Conservation (phyloP, 2,329 filamentous ascomycete species). For the Trichophyton simii region DNA sequence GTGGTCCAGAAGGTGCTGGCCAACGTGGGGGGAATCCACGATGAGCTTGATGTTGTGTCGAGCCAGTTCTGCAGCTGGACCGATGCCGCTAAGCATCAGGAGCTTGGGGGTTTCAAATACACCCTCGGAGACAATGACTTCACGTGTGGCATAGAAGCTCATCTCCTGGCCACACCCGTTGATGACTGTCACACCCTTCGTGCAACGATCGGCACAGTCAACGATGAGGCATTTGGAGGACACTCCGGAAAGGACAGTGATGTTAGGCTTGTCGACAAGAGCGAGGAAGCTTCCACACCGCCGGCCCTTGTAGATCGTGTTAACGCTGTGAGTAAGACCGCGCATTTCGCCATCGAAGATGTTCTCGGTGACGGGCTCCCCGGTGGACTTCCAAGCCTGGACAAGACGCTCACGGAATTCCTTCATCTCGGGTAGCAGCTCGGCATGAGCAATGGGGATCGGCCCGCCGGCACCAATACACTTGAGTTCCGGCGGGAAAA, state of each 20-base stretch:
- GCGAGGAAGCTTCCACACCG: constrained; percentile 40
- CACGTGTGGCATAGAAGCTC: constrained; percentile 33
- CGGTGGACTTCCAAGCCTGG: constrained; percentile 41
- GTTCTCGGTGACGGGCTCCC: constrained; percentile 20
- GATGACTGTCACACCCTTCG: constrained; percentile 39
- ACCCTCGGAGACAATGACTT: constrained; percentile 39
- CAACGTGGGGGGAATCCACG: constrained; percentile 21
- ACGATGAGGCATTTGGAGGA: constrained; percentile 45
- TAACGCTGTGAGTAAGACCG: constrained; percentile 42
- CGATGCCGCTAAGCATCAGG: constrained; percentile 36
- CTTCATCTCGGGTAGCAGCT: constrained; percentile 40
- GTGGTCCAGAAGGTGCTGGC: constrained; percentile 26
- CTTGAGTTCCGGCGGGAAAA: constrained; percentile 35
- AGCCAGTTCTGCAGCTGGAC: constrained; percentile 31
- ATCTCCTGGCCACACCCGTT: constrained; percentile 8
- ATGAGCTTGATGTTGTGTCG: constrained; percentile 23
- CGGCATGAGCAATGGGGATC: constrained; percentile 43
- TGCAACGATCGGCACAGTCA: constrained; percentile 32
- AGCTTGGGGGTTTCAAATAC: constrained; percentile 42
- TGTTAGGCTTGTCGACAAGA: constrained; percentile 42
- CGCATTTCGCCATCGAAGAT: constrained; percentile 43
- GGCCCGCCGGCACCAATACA: constrained; percentile 44
- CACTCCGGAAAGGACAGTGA: constrained; percentile 39
- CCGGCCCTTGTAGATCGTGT: constrained; percentile 47
- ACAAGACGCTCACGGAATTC: constrained; percentile 33